Conservation (phyloP, 345 rosid species). For the Draba incana region DNA sequence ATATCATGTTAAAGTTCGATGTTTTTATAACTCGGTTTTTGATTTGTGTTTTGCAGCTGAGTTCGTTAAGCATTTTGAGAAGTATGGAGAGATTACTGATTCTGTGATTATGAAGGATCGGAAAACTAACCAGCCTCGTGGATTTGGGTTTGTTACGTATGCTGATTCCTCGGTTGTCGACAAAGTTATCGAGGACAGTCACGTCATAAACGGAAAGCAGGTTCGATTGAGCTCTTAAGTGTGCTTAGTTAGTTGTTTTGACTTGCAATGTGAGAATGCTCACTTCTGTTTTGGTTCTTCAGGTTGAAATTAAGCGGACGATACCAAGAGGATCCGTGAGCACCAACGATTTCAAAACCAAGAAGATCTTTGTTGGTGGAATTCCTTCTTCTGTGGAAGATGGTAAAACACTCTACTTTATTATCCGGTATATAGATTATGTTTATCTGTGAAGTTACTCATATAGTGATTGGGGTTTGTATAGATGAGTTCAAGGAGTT, state of each 20-base stretch:
- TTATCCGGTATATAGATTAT: no score
- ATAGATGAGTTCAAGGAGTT: conserved; percentile 80
- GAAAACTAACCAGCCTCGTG: conserved; percentile 90
- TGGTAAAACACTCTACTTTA: conserved; percentile 46
- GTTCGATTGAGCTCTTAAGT: conserved; percentile 42
- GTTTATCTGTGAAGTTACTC: conserved; percentile 8
- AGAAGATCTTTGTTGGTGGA: conserved; percentile 97
- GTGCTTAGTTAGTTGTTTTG: conserved; percentile 11
- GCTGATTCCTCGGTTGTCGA: conserved; percentile 92
- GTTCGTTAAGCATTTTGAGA: conserved; percentile 78
- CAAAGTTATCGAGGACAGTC: conserved; percentile 74
- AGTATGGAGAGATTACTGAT: conserved; percentile 93
- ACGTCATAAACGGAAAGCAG: conserved; percentile 83
- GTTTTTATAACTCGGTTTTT: conserved; percentile 30
- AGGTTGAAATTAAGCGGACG: conserved; percentile 95
- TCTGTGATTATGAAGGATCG: conserved; percentile 96
- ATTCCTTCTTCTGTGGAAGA: conserved; percentile 81
- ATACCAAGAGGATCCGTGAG: conserved; percentile 86
- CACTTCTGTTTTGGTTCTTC: conserved; percentile 15
- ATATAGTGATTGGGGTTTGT: conserved; percentile 28
- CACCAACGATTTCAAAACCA: conserved; percentile 82
- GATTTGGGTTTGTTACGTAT: conserved; percentile 94
- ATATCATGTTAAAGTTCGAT: conserved; percentile 11
- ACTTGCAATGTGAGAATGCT: neutral
- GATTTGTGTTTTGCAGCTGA: conserved; percentile 55